These are phyloP conservation scores for Fimicolochytrium jonesii DNA, from an alignment of 192 early-diverging fungal species.

Conservation along the genomic window DNA sequence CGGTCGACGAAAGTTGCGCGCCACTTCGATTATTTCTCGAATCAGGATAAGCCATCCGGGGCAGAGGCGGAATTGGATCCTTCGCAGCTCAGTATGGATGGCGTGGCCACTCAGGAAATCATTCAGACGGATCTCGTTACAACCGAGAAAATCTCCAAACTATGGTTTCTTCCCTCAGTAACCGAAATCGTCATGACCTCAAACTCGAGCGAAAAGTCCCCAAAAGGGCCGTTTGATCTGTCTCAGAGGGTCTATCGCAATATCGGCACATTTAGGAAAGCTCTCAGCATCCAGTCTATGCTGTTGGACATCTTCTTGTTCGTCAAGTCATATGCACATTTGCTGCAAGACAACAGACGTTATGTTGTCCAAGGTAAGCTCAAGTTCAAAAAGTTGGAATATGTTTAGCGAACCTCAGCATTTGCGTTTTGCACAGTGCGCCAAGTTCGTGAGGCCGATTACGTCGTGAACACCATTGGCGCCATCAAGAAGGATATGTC, in stretches of 20 bases:
- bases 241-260: conserved; percentile 36
- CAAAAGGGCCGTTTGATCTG: conserved; percentile 25
- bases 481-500: conserved; percentile 47
- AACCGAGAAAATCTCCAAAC: conserved; percentile 29
- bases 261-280: conserved; percentile 29
- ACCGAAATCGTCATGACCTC: conserved; percentile 38
- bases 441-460: conserved; percentile 49
- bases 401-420: background rate
- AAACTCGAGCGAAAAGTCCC: conserved; percentile 19
- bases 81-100: conserved; percentile 28
- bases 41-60: conserved; percentile 25
- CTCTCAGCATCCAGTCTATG: conserved; percentile 35
- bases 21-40: conserved; percentile 40
- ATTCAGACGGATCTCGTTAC: conserved; percentile 9
- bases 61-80: conserved; percentile 20
- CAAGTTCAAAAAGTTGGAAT: background rate
- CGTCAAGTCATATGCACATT: conserved; percentile 32
- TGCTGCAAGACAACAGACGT: conserved; percentile 45
- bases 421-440: conserved; percentile 25
- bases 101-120: conserved; percentile 43
- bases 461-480: conserved; percentile 41
- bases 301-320: conserved; percentile 39
- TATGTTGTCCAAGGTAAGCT: conserved; percentile 35
- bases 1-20: conserved; percentile 30
- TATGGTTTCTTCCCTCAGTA: conserved; percentile 48